Base-by-base conservation (phyloP, 2,329 filamentous ascomycete genomes). In the Fusarium sp. region DNA sequence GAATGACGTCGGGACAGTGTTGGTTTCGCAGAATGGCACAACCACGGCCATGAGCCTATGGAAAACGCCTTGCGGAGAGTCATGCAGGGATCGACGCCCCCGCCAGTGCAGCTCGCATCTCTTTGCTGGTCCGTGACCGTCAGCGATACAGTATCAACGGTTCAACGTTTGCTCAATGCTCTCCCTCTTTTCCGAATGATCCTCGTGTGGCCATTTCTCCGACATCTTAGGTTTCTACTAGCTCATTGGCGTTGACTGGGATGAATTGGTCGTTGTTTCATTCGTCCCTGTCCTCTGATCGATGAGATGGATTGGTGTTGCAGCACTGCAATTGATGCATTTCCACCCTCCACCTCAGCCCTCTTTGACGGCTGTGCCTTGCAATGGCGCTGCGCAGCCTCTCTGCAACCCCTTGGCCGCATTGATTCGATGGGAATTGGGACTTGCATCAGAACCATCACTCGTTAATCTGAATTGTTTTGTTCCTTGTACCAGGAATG, bases 11-110 rank as follows among this genome's bases (percentile, higher is more conserved):
- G 59, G 53, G 55, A 45, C 33, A 42, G 57, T 61, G 58, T 46
- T 66, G 50, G 45, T 65, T 46, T 57, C 61, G 40, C 60, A 56
- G 50, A 50, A 69, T 66, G 63, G 58, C 54, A 70, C 71, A 71
- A 57, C 62, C 68, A 47, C 57, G 57, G 57, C 62, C 72, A 70
- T 75, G 63, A 77, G 73, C 76, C 76, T 75, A 76, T 76, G 53
- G 71, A 74, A 64, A 75, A 76, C 60, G 76, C 76, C 76, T 77
- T 71, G 72, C 68, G 56, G 61, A 67, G 56, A 69, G 53, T 59
- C n/a, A 47, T 59, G 58, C 69, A 75, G 67, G 73, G 73, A 75
- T 75, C 64, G 64, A 62, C 67, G 51, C 56, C 59, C 59, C 44
- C 52, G 44, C 45, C 21, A 15, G 38, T 38, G 22, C 33, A 55